Base-by-base conservation (phyloP, 1,284 basidiomycete genomes). In the Ganoderma leucocontextum region DNA sequence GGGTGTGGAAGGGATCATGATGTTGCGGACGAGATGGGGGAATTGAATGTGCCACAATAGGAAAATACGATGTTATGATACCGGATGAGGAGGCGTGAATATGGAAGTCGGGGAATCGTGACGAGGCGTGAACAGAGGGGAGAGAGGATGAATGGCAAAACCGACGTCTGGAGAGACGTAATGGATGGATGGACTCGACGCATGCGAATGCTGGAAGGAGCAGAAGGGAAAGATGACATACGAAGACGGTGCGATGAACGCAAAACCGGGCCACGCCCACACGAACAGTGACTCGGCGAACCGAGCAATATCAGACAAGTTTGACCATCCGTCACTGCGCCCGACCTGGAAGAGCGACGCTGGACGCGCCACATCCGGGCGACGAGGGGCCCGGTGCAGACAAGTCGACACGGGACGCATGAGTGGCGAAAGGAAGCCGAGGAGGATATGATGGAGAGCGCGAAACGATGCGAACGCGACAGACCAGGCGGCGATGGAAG, bases 51-150 rank as follows among this genome's bases (percentile, higher is more conserved):
- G 64, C 58, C 64, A 68, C 58, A 58, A 67, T 70, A 67, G 61
- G 65, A 49, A 52, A 62, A 69, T 72, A 72, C 60, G 63, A 65
- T 52, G 47, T 52, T 69, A 67, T 64, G 60, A 53, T 41, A 58
- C 47, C 59, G 64, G 55, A 58, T 38, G 52, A 55, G 52, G 52
- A 22, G 52, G 17, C 52, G 52, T 17, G 52, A 47, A 42, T 33
- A 38, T 17, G 19, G 41, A 13, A 55, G 44, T 44, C 29, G 60
- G 42, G 55, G 38, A 52, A 69, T 44, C 44, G 39, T 41, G 38
- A 57, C 22, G 29, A 61, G 33, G 38, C 62, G 67, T 38, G 53
- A 47, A 60, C 9, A n/a, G 53, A 63, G 44, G 7, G 19, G 57
- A 64, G 52, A 12, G 55, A 41, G 63, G 12, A 62, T n/a, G 57